Evolutionary conservation across 2,329 filamentous ascomycete genomes (phyloP), one percentile per base, ranked within the genome.

Genomic region (Sclerotinia spermophila): DNA sequence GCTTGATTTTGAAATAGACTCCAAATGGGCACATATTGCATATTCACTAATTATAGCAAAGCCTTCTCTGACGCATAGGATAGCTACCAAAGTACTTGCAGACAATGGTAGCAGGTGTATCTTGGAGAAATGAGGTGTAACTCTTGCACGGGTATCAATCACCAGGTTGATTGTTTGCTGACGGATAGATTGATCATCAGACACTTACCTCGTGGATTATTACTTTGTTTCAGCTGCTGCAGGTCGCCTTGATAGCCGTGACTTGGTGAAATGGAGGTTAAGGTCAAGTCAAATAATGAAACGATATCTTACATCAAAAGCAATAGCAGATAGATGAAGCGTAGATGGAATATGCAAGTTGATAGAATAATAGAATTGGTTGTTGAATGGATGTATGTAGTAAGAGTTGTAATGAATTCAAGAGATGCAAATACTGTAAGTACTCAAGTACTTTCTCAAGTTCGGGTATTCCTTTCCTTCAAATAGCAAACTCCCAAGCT

Each of bases 181-280:
- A 69, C 45, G 59, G 67, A 15, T 56, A 53, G 67, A 69, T 56
- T 66, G 68, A 69, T 69, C 68, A 69, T 56, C 68, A 69, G 68
- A 69, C 68, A 45, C 68, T 65, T 30, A 69, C 68, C 68, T 66
- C 67, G 67, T 69, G 67, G 19, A 65, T 33, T 17, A 35, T 48
- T 40, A 27, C 55, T 30, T 60, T 3, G 42, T 60, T 68, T 60
- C 66, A 51, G 66, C 51, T 68, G 66, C 40, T 68, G 66, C 55
- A 61, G 66, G 55, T 48, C n/a, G 38, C 55, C 66, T 68, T 40
- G 48, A n/a, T 55, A 58, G 45, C 65, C 65, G 65, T 59, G 44
- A 27, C 33, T 51, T 64, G 44, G 44, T 64, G 44, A 38, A 21
- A 15, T 24, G 27, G 24, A 55, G 48, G 35, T 40, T 13, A 40